Evolutionary conservation across 148 eudicot species (phyloP).

Genomic region (Vaccinium darrowii): DNA sequence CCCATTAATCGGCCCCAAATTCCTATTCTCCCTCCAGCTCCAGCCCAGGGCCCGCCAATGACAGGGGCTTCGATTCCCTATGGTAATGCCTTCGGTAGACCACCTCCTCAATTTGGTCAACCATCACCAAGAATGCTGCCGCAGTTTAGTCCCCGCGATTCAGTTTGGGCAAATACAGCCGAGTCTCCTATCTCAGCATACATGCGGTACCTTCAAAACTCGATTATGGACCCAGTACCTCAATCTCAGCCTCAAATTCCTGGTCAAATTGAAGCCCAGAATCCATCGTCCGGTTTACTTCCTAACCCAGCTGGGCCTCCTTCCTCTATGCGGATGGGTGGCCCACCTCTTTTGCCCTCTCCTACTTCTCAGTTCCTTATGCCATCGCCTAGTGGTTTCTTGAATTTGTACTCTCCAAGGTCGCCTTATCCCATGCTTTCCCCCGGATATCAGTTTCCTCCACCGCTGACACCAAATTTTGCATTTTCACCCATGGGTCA

Average conservation of each 20-base stretch:
- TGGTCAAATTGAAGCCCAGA: conserved; percentile 29
- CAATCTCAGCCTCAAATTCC: conserved; percentile 29
- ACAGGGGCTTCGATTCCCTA: conserved; percentile 23
- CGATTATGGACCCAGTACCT: conserved; percentile 49
- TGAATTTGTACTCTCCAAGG: conserved; percentile 61
- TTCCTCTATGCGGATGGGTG: conserved; percentile 56
- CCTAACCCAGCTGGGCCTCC: conserved; percentile 41
- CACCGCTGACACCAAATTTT: conserved; percentile 71
- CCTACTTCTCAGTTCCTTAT: conserved; percentile 65
- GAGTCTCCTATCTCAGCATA: conserved; percentile 82
- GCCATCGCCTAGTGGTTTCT: conserved; percentile 72
- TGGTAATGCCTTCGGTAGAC: conserved; percentile 37
- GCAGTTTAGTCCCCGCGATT: conserved; percentile 32
- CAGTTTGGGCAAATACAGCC: conserved; percentile 49
- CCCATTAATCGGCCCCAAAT: conserved; percentile 53
- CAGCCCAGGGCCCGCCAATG: conserved; percentile 38
- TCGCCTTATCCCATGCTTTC: conserved; percentile 80
- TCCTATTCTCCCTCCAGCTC: conserved; percentile 35
- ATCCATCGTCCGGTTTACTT: conserved; percentile 39
- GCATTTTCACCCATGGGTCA: conserved; percentile 58
- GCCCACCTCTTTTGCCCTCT: conserved; percentile 56
- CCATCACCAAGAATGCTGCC: conserved; percentile 44
- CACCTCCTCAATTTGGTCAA: conserved; percentile 56
- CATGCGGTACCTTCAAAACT: conserved; percentile 79
- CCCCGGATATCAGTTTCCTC: conserved; percentile 70